These are phyloP conservation scores for Thraustotheca clavata DNA, from an alignment of 352 stramenopile species.

Conservation along the genomic window DNA sequence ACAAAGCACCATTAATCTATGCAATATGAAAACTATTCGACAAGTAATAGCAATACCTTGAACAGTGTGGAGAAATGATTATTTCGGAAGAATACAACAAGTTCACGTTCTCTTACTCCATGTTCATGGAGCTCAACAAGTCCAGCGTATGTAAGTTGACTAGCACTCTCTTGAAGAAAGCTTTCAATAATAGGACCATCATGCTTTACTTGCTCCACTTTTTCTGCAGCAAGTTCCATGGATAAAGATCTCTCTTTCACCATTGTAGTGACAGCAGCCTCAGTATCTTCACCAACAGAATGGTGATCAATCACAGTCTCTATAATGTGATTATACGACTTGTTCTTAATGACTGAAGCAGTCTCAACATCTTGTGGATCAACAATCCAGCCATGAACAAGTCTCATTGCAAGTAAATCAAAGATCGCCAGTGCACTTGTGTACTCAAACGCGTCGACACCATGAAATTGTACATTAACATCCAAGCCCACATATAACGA, in stretches of 20 bases:
- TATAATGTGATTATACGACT: slow-evolving; percentile 98
- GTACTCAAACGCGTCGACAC: slow-evolving; percentile 92
- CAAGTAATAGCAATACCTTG: slow-evolving; percentile 40
- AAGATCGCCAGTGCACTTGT: slow-evolving; percentile 92
- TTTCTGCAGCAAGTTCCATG: slow-evolving; percentile 47
- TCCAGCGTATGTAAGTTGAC: slow-evolving; percentile 93
- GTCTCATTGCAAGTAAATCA: slow-evolving; percentile 91
- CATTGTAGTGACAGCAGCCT: slow-evolving; percentile 58
- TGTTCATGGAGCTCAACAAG: slow-evolving; percentile 89
- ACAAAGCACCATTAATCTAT: slow-evolving; percentile 87
- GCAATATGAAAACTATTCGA: too few relatives aligned
- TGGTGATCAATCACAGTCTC: slow-evolving; percentile 90
- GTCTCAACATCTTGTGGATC: slow-evolving; percentile 86
- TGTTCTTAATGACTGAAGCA: slow-evolving; percentile 37
- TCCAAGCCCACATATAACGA: slow-evolving; percentile 94
- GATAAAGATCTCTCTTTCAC: slow-evolving; percentile 73
- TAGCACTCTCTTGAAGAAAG: slow-evolving; percentile 87
- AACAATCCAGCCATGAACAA: slow-evolving; percentile 97
- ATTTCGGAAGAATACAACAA: slow-evolving; percentile 98
- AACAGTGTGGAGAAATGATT: slow-evolving; percentile 98
- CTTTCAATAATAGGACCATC: slow-evolving; percentile 73
- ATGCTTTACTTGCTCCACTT: slow-evolving; percentile 52
- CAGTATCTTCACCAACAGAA: slow-evolving; percentile 55
- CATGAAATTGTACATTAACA: slow-evolving; percentile 97
- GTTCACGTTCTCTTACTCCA: slow-evolving; percentile 70